Percentiles rank a stretch among this genome's conserved stretches.
phyloP scores from a whole-genome alignment of 139 green algal species.

The Ostreobium quekettii region DNA sequence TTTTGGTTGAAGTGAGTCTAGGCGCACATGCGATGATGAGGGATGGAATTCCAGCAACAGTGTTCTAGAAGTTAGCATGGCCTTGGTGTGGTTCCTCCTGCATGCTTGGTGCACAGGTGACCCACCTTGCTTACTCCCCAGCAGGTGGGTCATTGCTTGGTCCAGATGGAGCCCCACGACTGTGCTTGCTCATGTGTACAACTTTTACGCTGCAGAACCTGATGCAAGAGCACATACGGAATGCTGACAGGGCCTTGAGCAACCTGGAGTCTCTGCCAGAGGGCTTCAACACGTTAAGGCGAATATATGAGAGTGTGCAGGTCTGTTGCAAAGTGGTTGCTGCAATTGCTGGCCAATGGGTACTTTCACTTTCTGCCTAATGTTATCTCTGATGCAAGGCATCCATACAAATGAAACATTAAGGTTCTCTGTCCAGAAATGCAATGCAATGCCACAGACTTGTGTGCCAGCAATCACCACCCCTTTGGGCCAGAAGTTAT shows the following conservation, averaged over 20 bases:
- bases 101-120: no score
- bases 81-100: no score
- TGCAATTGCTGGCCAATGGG: neutral
- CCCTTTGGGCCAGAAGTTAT: neutral
- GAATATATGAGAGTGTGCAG: slow-evolving; percentile 84
- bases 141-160: no score
- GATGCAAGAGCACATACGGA: slow-evolving; percentile 90
- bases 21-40: no score
- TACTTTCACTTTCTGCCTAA: neutral
- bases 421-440: neutral
- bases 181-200: neutral
- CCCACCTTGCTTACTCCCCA: no score
- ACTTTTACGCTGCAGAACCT: slow-evolving; percentile 40
- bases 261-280: slow-evolving; percentile 93
- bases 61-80: no score
- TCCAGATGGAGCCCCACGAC: neutral
- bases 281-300: slow-evolving; percentile 89
- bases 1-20: no score
- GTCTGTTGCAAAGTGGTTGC: slow-evolving; percentile 24
- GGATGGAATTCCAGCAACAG: no score
- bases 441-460: neutral
- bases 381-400: neutral
- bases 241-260: slow-evolving; percentile 70
- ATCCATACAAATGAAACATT: neutral
- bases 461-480: neutral